Evolutionary conservation across 2,329 filamentous ascomycete species (phyloP), one percentile per base, ranked within the genome.

Genomic region (Penicillium expansum): DNA sequence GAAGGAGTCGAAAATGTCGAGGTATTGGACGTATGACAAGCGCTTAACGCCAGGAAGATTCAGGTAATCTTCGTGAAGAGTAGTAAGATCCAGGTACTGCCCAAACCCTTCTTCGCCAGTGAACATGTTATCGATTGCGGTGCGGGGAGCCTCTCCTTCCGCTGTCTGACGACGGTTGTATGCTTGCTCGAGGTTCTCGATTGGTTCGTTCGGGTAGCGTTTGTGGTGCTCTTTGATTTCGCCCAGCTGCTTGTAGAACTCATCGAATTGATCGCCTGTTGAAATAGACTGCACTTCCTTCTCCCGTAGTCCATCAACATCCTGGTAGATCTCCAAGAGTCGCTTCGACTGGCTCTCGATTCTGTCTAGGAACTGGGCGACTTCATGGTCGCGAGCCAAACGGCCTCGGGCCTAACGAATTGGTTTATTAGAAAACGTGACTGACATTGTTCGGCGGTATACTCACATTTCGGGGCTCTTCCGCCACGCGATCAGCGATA

Each of bases 91-190:
- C 68, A 99, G 90, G 75, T 91, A 99, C 65, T 91, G 89, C 42
- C 94, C 94, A 68, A 89, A 97, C 0, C 88, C 89, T 74, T 99
- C 94, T 75, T 99, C 95, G 60, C 94, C 94, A 0, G 92, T 96
- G 75, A 99, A 99, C 80, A 97, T 89, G 56, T 86, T 86, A 70
- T 97, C 93, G 47, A 97, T 87, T 51, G 92, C 85, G 42, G 84
- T 85, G 4, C 83, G 81, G 55, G 84, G 74, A 1, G 82, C 78
- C 45, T 88, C 85, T 48, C 86, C 84, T 62, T 88, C 87, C 42
- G 86, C 86, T 13, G 82, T 83, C 41, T 82, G 79, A 56, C 83
- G 84, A 69, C 86, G 83, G 73, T 92, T 91, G 79, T 99, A 99
- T 35, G 92, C 90, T 65, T 88, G 86, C 77, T 99, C 95, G 14